Evolutionary conservation across 352 stramenopile genomes (phyloP).

Genomic region (Globisporangium splendens): DNA sequence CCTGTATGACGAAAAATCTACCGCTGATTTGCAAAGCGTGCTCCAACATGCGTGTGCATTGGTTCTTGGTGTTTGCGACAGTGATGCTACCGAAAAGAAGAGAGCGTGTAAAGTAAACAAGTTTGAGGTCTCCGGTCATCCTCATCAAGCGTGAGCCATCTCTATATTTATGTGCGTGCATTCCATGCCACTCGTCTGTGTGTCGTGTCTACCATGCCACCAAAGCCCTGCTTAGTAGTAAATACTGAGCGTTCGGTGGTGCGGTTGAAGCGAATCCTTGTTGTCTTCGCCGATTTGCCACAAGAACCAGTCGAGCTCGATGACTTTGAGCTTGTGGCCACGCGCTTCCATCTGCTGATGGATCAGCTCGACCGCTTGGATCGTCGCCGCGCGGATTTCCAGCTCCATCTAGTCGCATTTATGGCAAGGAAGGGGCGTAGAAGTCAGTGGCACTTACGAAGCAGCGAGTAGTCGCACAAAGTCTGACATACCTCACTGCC

Average conservation of each 20-base stretch:
- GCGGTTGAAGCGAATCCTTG: conserved; percentile 68
- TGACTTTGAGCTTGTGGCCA: conserved; percentile 51
- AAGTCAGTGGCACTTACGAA: not conserved
- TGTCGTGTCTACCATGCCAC: not conserved
- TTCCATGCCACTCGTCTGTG: not conserved
- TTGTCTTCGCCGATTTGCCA: conserved; percentile 83
- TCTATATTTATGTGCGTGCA: too few species aligned
- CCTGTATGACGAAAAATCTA: not conserved
- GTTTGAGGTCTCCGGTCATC: too few species aligned
- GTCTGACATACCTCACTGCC: conserved; percentile 48
- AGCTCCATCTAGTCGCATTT: conserved; percentile 53
- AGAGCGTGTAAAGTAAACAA: too few species aligned
- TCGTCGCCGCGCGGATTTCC: conserved; percentile 79
- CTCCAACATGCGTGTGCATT: not conserved
- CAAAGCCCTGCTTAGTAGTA: conserved; percentile 57
- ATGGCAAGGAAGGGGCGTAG: not conserved
- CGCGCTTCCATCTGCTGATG: conserved; percentile 28
- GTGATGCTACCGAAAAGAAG: too few species aligned
- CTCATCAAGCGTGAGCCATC: too few species aligned
- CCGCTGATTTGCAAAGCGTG: not conserved
- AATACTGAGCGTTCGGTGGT: conserved; percentile 83
- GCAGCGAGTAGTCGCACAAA: not conserved
- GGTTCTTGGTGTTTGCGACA: too few species aligned
- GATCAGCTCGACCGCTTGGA: conserved; percentile 82
- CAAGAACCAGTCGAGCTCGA: conserved; percentile 86